Evolutionary conservation across 164 flowering plant species (phyloP).

Genomic region (Vitis vinifera): DNA sequence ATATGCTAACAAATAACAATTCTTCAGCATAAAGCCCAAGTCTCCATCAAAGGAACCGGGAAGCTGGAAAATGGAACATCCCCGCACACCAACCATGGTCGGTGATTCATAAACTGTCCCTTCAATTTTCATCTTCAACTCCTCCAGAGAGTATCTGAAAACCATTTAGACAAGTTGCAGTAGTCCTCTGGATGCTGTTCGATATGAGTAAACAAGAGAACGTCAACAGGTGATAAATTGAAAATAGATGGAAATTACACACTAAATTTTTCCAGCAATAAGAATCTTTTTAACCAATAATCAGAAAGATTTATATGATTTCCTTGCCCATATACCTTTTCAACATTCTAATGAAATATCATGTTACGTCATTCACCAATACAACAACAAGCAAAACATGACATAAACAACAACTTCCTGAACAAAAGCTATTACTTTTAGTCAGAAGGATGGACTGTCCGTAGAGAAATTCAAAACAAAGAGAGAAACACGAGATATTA

Average conservation of each 20-base stretch:
- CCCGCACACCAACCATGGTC: conserved; percentile 15
- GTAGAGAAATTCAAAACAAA: too few relatives aligned
- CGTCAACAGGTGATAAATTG: background rate
- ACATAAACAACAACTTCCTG: too few relatives aligned
- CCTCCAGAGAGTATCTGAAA: conserved; percentile 18
- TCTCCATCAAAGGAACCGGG: conserved; percentile 1
- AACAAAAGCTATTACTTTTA: too few relatives aligned
- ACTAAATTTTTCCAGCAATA: background rate
- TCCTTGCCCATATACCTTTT: background rate
- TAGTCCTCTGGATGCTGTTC: background rate
- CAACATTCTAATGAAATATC: background rate
- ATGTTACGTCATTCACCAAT: too few relatives aligned
- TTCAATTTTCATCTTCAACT: conserved; percentile 9
- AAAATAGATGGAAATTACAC: background rate
- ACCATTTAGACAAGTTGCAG: conserved; percentile 13
- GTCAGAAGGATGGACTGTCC: too few relatives aligned
- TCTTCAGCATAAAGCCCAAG: conserved; percentile 4
- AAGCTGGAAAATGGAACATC: conserved; percentile 12
- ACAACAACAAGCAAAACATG: too few relatives aligned
- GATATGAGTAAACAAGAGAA: background rate
- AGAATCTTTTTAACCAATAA: background rate
- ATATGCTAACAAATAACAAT: conserved; percentile 17
- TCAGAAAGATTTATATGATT: background rate
- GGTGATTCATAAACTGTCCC: conserved; percentile 10
- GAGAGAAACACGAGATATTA: too few relatives aligned